phyloP scores from a whole-genome alignment of 148 eudicot species.

The Talinum fruticosum region DNA sequence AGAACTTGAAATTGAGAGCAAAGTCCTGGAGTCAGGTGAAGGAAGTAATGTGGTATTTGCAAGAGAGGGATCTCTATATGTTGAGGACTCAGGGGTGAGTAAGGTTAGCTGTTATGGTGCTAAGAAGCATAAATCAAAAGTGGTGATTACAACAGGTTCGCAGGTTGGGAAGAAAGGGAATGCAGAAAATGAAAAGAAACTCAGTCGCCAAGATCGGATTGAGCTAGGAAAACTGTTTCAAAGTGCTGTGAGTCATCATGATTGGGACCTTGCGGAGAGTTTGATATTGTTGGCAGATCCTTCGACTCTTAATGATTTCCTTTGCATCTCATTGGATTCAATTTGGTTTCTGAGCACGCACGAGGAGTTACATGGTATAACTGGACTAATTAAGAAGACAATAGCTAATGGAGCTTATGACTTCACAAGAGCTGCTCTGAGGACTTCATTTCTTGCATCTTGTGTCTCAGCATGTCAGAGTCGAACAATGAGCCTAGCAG shows the following conservation, averaged over 20 bases:
- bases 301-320: conserved; percentile 77
- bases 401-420: conserved; percentile 81
- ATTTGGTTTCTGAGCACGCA: conserved; percentile 86
- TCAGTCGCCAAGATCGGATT: conserved; percentile 77
- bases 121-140: conserved; percentile 55
- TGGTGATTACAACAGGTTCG: conserved; percentile 24
- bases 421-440: conserved; percentile 92
- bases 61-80: conserved; percentile 62
- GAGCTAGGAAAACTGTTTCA: conserved; percentile 73
- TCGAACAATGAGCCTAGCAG: conserved; percentile 89
- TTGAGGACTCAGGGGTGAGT: conserved; percentile 33
- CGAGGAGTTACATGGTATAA: conserved; percentile 64
- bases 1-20: conserved; percentile 35
- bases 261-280: conserved; percentile 82
- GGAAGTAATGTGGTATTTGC: conserved; percentile 74
- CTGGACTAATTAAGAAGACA: conserved; percentile 67
- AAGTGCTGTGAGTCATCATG: conserved; percentile 75
- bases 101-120: conserved; percentile 43
- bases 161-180: conserved; percentile 44
- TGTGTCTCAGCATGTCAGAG: conserved; percentile 98
- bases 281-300: conserved; percentile 73
- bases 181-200: conserved; percentile 51
- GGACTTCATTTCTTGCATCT: conserved; percentile 96
- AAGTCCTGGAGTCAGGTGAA: conserved; percentile 50
- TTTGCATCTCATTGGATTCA: conserved; percentile 90